These are phyloP conservation scores for Cercospora sp. DNA, from an alignment of 2,329 filamentous ascomycete genomes.

Conservation along the genomic window DNA sequence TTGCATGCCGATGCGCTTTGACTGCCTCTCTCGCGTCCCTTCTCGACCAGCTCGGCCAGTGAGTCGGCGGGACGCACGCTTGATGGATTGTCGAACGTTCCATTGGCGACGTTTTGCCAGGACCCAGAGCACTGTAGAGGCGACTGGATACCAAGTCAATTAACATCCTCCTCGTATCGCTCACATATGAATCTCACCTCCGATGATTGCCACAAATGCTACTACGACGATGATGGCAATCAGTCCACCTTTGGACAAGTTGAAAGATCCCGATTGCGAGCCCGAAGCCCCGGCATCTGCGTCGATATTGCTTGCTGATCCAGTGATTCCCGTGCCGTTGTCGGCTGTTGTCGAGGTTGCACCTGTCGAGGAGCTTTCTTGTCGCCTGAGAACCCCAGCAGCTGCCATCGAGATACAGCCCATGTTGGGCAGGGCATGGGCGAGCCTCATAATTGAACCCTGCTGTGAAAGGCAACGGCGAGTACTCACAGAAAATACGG, in stretches of 20 bases:
- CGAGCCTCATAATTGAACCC: slow-evolving; percentile 7
- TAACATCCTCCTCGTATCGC: background rate
- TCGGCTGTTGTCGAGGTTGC: background rate
- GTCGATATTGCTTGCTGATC: slow-evolving; percentile 26
- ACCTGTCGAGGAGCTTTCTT: slow-evolving; percentile 1
- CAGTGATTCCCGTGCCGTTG: slow-evolving; percentile 5
- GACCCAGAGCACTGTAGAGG: slow-evolving; percentile 69
- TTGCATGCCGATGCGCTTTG: slow-evolving; percentile 28
- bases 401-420: background rate
- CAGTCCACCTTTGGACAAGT: slow-evolving; percentile 67
- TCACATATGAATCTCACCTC: slow-evolving; percentile 56
- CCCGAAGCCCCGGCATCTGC: slow-evolving; percentile 64
- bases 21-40: slow-evolving; percentile 19
- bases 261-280: slow-evolving; percentile 54
- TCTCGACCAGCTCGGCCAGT: slow-evolving; percentile 41
- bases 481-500: background rate
- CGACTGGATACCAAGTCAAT: slow-evolving; percentile 52
- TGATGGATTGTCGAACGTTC: slow-evolving; percentile 71
- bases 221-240: slow-evolving; percentile 75
- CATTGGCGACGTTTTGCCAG: slow-evolving; percentile 82
- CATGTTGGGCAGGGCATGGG: background rate
- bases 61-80: slow-evolving; percentile 58
- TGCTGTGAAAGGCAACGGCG: background rate
- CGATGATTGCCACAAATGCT: slow-evolving; percentile 59
- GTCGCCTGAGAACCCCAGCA: slow-evolving; percentile 8